Evolutionary conservation across 179 eudicot species (phyloP), one percentile per base, ranked within the genome.

Genomic region (Patellifolia procumbens): DNA sequence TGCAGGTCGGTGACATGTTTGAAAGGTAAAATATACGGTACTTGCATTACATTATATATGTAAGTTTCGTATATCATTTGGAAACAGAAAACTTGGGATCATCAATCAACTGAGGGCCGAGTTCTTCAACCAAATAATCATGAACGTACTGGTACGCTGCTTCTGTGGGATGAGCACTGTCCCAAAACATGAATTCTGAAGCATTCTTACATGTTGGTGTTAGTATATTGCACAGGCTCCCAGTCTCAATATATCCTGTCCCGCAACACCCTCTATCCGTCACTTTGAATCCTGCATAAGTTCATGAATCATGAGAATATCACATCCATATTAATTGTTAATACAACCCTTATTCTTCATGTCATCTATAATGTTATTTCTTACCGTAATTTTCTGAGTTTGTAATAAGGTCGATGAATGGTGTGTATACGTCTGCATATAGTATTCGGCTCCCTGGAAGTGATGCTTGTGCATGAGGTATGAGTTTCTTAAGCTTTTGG

Each of bases 101-200:
- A 43, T 76, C 42, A 52, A 61, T 68, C 11, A 76, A 52, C 53
- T 68, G 85, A 19, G 85, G 85, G 55, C 80, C 83, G 51, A 83
- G 56, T 52, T 83, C 72, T 72, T 72, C 72, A 5, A 79, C 32
- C 68, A 83, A 61, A 73, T 58, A 76, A 73, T 79, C 78, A 37
- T 79, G 78, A 68, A 79, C 58, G 43, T 81, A 51, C 51, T 76
- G 79, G 46, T 88, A 87, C n/a, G 81, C 73, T 31, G 69, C 81
- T 74, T 91, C 78, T 9, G 93, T 83, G 31, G 97, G 97, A 75
- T 91, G 97, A 66, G 82, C 72, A 28, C 91, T 73, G 48, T 89
- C 97, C 89, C 88, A 91, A 64, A 88, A 88, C 11, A 82, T 68
- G 39, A 78, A 87, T 74, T 87, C 80, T 4, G 91, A 80, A 17